Base-by-base conservation (phyloP, 805 yeast species). In the Cyberlindnera euphorbiae region DNA sequence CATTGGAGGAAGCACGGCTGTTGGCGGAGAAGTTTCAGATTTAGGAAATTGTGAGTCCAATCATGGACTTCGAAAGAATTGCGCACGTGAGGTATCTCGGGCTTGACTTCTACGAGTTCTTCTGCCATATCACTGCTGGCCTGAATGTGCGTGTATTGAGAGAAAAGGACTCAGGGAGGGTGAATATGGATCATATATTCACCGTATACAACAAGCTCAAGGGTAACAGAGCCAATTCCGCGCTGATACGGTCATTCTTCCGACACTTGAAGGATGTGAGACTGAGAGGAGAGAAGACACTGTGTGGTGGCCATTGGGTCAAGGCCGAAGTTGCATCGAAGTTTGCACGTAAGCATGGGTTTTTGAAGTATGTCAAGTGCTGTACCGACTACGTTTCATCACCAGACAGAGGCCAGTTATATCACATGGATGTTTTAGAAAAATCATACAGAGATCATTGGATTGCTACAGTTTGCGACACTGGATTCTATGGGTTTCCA, bases 301-400 rank as follows among this genome's bases (percentile, higher is more conserved):
- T 56, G 7, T 50, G 56, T 38, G 61, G 61, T 16, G 61, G 61
- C 2, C 47, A 42, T 25, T 56, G 61, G 61, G 45, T 55, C 17
- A 33, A 44, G 12, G 19, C 36, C 1, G 31, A 26, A 5, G 37
- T 32, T 9, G 59, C 42, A 2, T 26, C 30, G 16, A 36, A 36
- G 13, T 52, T 50, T 34, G 33, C 49, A 10, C 25, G 16, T 10
- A 41, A 45, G 30, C 53, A 50, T 28, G 55, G 50, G 0, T 19
- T 54, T 8, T 19, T 25, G 11, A 33, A 30, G 1, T 32, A 29
- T 17, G 13, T 52, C 6, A 25, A n/a, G n/a, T 46, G 47, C 5
- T 45, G 54, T n/a, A 13, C 46, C 4, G 46, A 36, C 5, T 55
- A 50, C 28, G 29, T 21, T 6, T 12, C 14, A 0, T 17, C 35